These are phyloP conservation scores for Saccharomycopsis sp. DNA, from an alignment of 805 yeast genomes.

Conservation along the genomic window DNA sequence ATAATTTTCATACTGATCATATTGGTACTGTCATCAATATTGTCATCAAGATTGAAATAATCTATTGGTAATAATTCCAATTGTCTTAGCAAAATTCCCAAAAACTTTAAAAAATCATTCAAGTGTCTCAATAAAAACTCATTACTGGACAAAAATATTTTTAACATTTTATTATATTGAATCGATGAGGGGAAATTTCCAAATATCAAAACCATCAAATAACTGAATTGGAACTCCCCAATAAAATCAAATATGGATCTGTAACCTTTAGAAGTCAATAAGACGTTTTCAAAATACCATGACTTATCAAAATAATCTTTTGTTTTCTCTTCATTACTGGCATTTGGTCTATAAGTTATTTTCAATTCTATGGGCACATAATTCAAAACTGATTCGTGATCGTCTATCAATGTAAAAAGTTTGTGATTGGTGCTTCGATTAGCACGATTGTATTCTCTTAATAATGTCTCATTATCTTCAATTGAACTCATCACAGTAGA, in stretches of 20 bases:
- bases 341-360: constrained; percentile 27
- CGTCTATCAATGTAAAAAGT: neutral
- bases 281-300: constrained; percentile 32
- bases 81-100: neutral
- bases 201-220: constrained; percentile 36
- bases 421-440: no score
- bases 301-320: constrained; percentile 48
- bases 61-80: neutral
- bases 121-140: neutral
- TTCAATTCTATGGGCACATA: constrained; percentile 29
- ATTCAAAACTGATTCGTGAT: neutral
- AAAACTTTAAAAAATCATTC: neutral
- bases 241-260: constrained; percentile 22
- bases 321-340: constrained; percentile 34
- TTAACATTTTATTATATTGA: constrained; percentile 29
- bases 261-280: constrained; percentile 6
- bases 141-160: neutral
- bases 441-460: neutral
- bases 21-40: no score
- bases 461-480: constrained; percentile 3
- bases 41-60: neutral
- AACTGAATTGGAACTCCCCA: constrained; percentile 47
- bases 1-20: no score
- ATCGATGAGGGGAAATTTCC: constrained; percentile 55
- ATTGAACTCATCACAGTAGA: constrained; percentile 2